These are phyloP conservation scores for Colletotrichum ledebouriae DNA, from an alignment of 2,329 filamentous ascomycete species.

Conservation along the genomic window DNA sequence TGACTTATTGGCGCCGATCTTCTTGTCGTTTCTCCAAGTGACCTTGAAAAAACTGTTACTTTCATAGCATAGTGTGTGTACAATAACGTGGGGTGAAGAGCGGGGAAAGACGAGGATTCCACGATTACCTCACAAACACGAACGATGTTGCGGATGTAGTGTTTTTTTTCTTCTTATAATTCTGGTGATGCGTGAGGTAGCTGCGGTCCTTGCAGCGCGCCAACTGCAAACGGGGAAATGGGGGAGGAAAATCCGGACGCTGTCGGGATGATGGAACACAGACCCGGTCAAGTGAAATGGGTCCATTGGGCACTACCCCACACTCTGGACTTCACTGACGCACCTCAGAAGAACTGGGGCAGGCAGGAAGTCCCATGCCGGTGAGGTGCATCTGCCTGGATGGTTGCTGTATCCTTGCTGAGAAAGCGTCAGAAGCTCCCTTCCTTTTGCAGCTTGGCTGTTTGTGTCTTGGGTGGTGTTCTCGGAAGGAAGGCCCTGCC, in stretches of 20 bases:
- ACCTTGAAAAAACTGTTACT: not conserved
- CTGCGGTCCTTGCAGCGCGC: no score
- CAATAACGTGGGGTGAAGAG: constrained; percentile 8
- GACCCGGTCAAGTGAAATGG: not conserved
- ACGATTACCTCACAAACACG: constrained; percentile 2
- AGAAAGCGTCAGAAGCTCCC: no score
- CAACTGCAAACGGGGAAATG: no score
- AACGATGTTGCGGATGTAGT: not conserved
- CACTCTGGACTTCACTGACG: not conserved
- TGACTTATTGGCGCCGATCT: constrained; percentile 35
- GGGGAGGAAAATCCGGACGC: no score
- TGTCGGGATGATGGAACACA: constrained; percentile 5
- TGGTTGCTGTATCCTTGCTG: no score
- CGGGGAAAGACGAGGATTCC: constrained; percentile 18
- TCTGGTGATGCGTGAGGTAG: not conserved
- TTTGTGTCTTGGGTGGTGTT: no score
- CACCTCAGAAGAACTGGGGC: not conserved
- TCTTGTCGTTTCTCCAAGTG: not conserved
- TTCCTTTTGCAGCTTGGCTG: no score
- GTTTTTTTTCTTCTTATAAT: no score
- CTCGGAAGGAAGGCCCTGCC: no score
- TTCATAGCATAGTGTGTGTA: not conserved
- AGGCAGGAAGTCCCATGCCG: no score
- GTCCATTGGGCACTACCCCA: not conserved
- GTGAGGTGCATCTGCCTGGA: no score